Base-by-base conservation (phyloP, 2,329 filamentous ascomycete species). In the Cordyceps farinosa region DNA sequence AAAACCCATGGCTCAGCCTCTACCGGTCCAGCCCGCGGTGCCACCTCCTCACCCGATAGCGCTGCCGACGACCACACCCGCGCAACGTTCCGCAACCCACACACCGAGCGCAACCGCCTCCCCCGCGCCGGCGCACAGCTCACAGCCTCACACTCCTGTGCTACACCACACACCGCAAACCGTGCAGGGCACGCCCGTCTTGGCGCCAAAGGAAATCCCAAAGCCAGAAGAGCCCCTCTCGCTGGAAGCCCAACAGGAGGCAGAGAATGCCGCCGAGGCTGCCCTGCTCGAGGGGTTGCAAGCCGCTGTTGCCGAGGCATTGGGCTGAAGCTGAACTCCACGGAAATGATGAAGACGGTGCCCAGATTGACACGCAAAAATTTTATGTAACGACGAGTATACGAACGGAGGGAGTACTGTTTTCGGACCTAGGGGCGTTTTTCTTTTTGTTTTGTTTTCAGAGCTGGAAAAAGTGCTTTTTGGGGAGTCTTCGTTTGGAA, bases 251-350 rank as follows among this genome's bases (percentile, higher is more conserved):
- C 64, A 65, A 29, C 65, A 69, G 22, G 66, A 69, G 34, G 66
- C 76, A 59, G 74, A 75, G 61, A 73, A 75, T 44, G 74, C 70
- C 29, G 72, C 72, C 15, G 74, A 76, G 60, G 74, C 70, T 27
- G 73, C 74, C 29, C 66, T 76, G 17, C 61, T 76, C 7, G 72
- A 76, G 62, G 73, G 74, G 5, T 69, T 76, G 1, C 74, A 76
- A 58, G 74, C 72, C 9, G 74, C 70, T 8, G 71, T 76, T 47
- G 74, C 74, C 58, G 68, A 69, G 44, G 68, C 65, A 7, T 42
- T 69, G 27, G 62, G 65, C 48, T 63, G 34, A 50, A 50, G 8
- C 11, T 8, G 17, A 17, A 17, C 9, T 22, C 44, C 6, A 9
- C 22, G 6, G 32, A 34, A 22, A 22, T 22, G 22, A 22, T 22